These are phyloP conservation scores for Stellera chamaejasme DNA, from an alignment of 345 rosid species.

Conservation along the genomic window DNA sequence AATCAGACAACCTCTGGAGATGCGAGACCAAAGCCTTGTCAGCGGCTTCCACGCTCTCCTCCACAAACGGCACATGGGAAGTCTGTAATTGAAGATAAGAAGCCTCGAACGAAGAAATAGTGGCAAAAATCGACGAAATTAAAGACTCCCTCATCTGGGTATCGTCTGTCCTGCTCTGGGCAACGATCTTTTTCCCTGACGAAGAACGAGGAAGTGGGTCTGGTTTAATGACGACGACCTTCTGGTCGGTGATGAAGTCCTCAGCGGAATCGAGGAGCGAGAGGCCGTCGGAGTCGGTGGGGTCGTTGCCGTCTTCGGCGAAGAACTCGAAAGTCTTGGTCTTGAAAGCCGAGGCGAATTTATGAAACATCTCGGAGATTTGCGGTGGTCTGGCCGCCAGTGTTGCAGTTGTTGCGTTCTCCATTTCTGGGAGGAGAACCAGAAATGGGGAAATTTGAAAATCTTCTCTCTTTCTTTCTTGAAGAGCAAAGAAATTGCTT, in stretches of 20 bases:
- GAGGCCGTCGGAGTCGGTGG: constrained; percentile 36
- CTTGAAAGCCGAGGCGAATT: constrained; percentile 89
- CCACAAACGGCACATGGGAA: constrained; percentile 72
- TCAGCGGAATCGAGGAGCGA: constrained; percentile 76
- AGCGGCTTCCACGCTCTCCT: constrained; percentile 51
- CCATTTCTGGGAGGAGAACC: constrained; percentile 33
- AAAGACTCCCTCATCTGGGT: constrained; percentile 38
- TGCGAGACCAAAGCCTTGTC: constrained; percentile 69
- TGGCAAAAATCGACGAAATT: constrained; percentile 70
- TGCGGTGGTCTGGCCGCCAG: constrained; percentile 48
- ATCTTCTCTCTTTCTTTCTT: background rate
- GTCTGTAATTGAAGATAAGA: constrained; percentile 82
- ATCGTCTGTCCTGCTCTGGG: constrained; percentile 29
- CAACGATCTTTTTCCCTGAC: constrained; percentile 3
- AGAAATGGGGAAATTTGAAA: constrained; percentile 6
- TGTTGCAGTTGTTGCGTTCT: constrained; percentile 22
- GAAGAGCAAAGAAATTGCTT: background rate
- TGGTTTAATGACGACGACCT: constrained; percentile 87
- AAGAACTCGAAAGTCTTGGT: constrained; percentile 88
- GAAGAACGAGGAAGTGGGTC: constrained; percentile 31
- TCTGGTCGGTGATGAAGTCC: constrained; percentile 86
- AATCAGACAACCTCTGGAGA: constrained; percentile 61
- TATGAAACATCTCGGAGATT: constrained; percentile 86
- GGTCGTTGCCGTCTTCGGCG: constrained; percentile 47
- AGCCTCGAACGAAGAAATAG: constrained; percentile 71